These are phyloP conservation scores for Setaria viridis DNA, from an alignment of 202 grass and related monocot genomes.

Conservation along the genomic window DNA sequence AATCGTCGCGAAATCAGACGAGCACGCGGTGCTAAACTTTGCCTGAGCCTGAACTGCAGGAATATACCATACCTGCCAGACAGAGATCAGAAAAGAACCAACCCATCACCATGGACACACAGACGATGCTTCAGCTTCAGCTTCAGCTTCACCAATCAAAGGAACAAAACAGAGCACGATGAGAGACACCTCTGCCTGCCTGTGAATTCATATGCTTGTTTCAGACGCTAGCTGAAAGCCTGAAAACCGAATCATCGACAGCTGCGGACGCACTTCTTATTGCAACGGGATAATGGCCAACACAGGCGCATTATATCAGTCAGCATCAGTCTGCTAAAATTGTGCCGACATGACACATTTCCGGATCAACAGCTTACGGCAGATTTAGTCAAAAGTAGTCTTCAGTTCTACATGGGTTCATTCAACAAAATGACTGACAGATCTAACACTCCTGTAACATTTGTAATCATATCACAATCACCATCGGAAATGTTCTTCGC, in stretches of 20 bases:
- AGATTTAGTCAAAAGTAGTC: not conserved
- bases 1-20: too few relatives aligned
- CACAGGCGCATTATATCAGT: not conserved
- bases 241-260: not conserved
- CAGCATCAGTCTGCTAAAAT: not conserved
- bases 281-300: not conserved
- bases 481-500: not conserved
- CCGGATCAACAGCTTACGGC: not conserved
- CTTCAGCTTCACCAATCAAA: not conserved
- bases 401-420: not conserved
- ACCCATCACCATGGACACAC: not conserved
- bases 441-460: not conserved
- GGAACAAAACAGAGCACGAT: not conserved
- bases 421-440: not conserved
- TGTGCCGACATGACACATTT: not conserved
- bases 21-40: not conserved
- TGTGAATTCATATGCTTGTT: not conserved
- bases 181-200: too few relatives aligned
- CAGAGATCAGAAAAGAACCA: not conserved
- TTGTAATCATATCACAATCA: not conserved
- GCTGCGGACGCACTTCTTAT: not conserved
- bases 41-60: not conserved
- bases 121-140: not conserved
- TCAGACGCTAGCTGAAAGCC: not conserved
- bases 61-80: conserved; percentile 11